phyloP scores from a whole-genome alignment of 495 filamentous ascomycete genomes.

The Penicillium taxi region DNA sequence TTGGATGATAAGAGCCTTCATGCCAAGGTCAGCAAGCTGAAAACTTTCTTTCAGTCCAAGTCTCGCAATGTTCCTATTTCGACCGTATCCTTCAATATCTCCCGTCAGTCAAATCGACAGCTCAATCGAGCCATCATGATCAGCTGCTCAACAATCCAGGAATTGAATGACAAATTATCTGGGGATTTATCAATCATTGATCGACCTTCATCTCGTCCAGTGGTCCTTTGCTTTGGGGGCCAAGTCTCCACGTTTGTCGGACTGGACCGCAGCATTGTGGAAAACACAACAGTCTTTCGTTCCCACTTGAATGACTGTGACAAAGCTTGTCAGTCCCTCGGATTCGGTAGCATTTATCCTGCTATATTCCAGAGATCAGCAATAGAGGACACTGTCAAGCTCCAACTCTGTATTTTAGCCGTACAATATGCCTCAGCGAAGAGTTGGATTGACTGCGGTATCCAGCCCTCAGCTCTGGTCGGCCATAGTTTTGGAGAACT shows the following conservation, averaged over 20 bases:
- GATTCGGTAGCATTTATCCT: slow-evolving; percentile 34
- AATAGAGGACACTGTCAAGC: slow-evolving; percentile 25
- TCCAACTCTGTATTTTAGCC: slow-evolving; percentile 39
- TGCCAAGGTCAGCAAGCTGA: too few relatives aligned
- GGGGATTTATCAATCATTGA: too few relatives aligned
- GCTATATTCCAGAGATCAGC: slow-evolving; percentile 34
- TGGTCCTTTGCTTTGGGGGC: slow-evolving; percentile 30
- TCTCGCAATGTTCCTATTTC: too few relatives aligned
- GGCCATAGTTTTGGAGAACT: slow-evolving; percentile 48
- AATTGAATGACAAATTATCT: neutral
- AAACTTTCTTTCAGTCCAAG: too few relatives aligned
- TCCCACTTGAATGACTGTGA: slow-evolving; percentile 35
- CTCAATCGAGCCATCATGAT: neutral
- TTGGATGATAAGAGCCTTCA: neutral
- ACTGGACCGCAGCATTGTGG: slow-evolving; percentile 24
- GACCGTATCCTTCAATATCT: slow-evolving; percentile 1
- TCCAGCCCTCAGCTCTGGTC: slow-evolving; percentile 27
- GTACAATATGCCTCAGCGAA: slow-evolving; percentile 42
- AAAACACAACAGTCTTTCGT: slow-evolving; percentile 23
- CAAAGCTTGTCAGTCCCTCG: slow-evolving; percentile 15
- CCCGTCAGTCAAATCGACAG: slow-evolving; percentile 1
- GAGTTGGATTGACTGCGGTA: slow-evolving; percentile 41
- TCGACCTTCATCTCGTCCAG: slow-evolving; percentile 8
- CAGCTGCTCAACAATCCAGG: neutral
- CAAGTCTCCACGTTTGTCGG: slow-evolving; percentile 24